Conservation (phyloP, 495 filamentous ascomycete species). For the Lindgomyces ingoldianus region DNA sequence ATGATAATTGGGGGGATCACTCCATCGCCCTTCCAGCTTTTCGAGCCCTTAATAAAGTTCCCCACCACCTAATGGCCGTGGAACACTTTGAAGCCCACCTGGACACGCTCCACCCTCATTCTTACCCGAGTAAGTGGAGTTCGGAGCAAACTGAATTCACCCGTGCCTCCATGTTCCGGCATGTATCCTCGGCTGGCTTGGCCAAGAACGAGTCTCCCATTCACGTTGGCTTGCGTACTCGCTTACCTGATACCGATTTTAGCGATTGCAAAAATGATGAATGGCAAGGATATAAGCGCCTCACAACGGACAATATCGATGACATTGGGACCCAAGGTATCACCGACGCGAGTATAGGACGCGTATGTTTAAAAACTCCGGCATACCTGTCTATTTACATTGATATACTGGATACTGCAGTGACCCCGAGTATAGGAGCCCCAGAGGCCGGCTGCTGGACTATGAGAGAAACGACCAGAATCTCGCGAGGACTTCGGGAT, state of each 20-base stretch:
- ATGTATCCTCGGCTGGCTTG: conserved; percentile 37
- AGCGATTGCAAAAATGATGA: conserved; percentile 40
- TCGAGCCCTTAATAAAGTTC: conserved; percentile 65
- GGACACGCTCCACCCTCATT: conserved; percentile 16
- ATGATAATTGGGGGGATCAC: conserved; percentile 72
- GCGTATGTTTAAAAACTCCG: conserved; percentile 58
- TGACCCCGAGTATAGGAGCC: conserved; percentile 72
- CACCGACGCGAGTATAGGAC: conserved; percentile 56
- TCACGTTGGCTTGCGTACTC: conserved; percentile 39
- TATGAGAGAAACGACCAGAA: conserved; percentile 68
- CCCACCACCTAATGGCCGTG: conserved; percentile 67
- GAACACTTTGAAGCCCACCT: conserved; percentile 71
- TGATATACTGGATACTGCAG: conserved; percentile 68
- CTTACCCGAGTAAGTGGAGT: conserved; percentile 37
- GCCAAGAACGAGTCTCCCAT: conserved; percentile 35
- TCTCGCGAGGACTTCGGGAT: conserved; percentile 67
- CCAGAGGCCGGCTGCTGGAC: conserved; percentile 78
- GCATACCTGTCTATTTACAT: conserved; percentile 77
- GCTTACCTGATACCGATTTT: conserved; percentile 30
- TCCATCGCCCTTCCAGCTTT: conserved; percentile 63
- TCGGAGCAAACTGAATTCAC: conserved; percentile 42
- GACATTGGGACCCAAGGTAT: conserved; percentile 53
- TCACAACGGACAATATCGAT: conserved; percentile 71
- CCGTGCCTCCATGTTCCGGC: conserved; percentile 46
- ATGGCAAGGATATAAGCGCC: conserved; percentile 59